Evolutionary conservation across 1,139 yeast species (phyloP), one percentile per base, ranked within the genome.

Genomic region (Blastobotrys petasosporus): DNA sequence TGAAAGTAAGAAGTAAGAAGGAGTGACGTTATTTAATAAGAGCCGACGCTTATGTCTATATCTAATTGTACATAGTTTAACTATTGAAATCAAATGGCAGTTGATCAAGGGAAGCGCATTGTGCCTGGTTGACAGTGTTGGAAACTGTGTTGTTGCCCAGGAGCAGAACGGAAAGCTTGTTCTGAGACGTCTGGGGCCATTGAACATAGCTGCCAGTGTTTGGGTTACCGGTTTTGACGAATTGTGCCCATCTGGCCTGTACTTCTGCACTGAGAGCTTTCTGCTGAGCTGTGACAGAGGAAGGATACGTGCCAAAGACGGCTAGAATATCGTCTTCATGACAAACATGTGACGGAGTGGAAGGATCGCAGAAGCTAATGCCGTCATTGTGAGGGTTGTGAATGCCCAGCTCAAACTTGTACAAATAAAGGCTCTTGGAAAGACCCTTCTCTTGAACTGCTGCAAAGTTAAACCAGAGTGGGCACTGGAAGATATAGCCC

Each of bases 171-270:
- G 25, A 20, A 4, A 20, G 25, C 25, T 20, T 20, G 6, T 4
- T 20, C 25, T 20, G 25, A 20, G 25, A 20, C 25, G 25, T 20
- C 25, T 20, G 32, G 12, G 38, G 8, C 62, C 62, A 58, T 2
- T 31, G 33, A 1, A 28, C 37, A 15, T 39, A 45, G 11, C 40
- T 44, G 13, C 44, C 32, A 15, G 13, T 29, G 32, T 56, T 54
- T 10, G 62, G 62, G 33, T 41, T 48, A 2, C 64, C 63, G 8
- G 48, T 41, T 31, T 44, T 46, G 16, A 63, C 59, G 48, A 61
- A 63, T 12, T 48, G 40, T 6, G 55, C 56, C 67, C 67, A 63
- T 23, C 64, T 52, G 4, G 49, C 43, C 45, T 62, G 66, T 3
- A 63, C 51, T 39, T 60, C 57, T 8, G 20, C 32, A 23, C 56